Percentiles rank a stretch among this genome's conserved stretches.
These are phyloP conservation scores for Hanseniaspora uvarum DNA, from an alignment of 1,139 yeast species.

Conservation along the genomic window DNA sequence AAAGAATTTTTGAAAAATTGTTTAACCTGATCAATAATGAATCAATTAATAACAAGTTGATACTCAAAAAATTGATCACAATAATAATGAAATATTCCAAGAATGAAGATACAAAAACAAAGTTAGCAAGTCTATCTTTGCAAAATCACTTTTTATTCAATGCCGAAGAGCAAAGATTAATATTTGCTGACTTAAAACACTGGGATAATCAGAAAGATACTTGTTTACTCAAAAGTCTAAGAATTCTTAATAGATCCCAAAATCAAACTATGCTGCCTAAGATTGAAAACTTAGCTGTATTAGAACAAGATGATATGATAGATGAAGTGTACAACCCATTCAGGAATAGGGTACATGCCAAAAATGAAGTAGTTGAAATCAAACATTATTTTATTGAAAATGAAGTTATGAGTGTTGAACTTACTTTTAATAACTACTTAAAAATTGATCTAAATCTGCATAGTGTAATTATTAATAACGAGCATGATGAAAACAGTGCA, in stretches of 20 bases:
- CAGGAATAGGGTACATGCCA: slow-evolving; percentile 16
- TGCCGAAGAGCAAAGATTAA: background rate
- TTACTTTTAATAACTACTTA: background rate
- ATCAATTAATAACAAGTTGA: background rate
- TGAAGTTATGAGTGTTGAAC: background rate
- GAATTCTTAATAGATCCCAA: background rate
- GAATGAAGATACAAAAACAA: background rate
- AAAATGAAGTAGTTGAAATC: background rate
- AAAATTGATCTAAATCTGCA: background rate
- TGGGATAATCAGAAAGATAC: background rate
- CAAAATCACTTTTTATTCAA: background rate
- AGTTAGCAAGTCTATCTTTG: background rate
- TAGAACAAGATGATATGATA: slow-evolving; percentile 16
- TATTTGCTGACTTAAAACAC: background rate
- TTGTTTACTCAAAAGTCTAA: background rate
- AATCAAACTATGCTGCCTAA: background rate
- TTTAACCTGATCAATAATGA: background rate
- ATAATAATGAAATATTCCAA: background rate
- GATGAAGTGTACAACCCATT: slow-evolving; percentile 30
- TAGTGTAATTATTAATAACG: background rate
- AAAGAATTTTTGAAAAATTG: background rate
- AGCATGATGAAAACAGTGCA: too few relatives aligned
- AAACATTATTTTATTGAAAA: slow-evolving; percentile 6
- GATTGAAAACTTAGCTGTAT: background rate
- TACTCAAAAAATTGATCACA: background rate